Evolutionary conservation across 306 rosid genomes (phyloP).

Genomic region (Vicia villosa): DNA sequence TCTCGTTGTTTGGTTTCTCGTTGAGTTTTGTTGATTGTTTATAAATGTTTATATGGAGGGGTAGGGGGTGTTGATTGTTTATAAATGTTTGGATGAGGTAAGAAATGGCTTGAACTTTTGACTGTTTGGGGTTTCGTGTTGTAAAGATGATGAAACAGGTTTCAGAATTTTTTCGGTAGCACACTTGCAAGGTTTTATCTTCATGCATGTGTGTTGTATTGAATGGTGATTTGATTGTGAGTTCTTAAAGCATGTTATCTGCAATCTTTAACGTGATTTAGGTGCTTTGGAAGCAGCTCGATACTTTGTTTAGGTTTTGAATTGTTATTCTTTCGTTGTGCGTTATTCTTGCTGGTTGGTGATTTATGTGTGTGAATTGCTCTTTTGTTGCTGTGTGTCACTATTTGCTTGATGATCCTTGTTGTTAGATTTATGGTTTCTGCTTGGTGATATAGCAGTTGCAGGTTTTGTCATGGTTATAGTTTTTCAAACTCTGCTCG

Average conservation of each 20-base stretch:
- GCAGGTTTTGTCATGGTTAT: background rate
- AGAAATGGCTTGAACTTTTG: background rate
- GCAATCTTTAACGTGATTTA: background rate
- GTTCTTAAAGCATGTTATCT: background rate
- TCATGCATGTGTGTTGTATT: background rate
- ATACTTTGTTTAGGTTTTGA: constrained; percentile 6
- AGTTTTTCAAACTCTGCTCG: background rate
- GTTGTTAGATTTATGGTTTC: background rate
- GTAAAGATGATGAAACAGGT: background rate
- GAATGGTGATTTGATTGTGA: constrained; percentile 10
- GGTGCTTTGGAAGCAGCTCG: background rate
- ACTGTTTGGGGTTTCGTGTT: constrained; percentile 4
- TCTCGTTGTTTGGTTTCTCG: background rate
- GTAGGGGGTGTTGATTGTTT: background rate
- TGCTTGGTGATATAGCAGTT: background rate
- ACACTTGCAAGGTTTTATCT: background rate
- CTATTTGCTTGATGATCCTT: background rate
- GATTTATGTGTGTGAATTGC: background rate
- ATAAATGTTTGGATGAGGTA: background rate
- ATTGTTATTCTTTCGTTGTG: constrained; percentile 11
- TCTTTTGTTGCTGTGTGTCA: background rate
- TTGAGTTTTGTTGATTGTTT: background rate
- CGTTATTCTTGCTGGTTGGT: background rate
- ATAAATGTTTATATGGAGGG: background rate
- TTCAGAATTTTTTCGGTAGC: background rate